Conservation (phyloP, 768 basidiomycete species). For the Panus rudis region DNA sequence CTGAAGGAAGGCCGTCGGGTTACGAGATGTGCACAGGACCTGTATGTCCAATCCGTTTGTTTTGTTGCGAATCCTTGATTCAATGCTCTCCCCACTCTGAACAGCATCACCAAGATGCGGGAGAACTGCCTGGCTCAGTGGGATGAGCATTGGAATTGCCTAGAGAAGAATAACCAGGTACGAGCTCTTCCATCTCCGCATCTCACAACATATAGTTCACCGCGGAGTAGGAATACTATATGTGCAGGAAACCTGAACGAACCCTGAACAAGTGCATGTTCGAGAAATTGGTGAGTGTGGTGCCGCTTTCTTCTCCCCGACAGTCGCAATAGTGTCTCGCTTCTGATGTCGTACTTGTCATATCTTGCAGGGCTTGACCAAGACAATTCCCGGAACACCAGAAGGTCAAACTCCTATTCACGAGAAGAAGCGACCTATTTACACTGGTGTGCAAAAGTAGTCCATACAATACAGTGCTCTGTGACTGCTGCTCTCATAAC, state of each 20-base stretch:
- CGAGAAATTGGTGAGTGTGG: constrained; percentile 77
- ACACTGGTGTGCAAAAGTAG: constrained; percentile 78
- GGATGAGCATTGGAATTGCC: constrained; percentile 88
- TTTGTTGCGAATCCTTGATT: not conserved
- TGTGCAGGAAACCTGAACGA: constrained; percentile 85
- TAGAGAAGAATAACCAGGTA: constrained; percentile 93
- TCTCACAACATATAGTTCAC: not conserved
- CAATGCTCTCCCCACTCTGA: not conserved
- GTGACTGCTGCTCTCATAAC: no score
- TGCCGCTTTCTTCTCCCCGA: not conserved
- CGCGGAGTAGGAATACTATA: constrained; percentile 66
- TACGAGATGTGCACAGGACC: constrained; percentile 88
- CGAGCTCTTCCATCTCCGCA: constrained; percentile 18
- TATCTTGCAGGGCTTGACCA: constrained; percentile 66
- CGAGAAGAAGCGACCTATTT: constrained; percentile 81
- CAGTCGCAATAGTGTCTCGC: not conserved
- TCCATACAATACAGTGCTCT: constrained; percentile 8
- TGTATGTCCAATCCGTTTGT: constrained; percentile 52
- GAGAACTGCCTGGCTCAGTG: constrained; percentile 86
- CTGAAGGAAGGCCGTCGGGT: constrained; percentile 93
- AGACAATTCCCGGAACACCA: constrained; percentile 87
- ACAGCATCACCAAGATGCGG: constrained; percentile 86
- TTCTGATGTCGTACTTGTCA: not conserved
- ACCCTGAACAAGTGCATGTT: constrained; percentile 91
- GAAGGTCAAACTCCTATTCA: constrained; percentile 79